phyloP scores from a whole-genome alignment of 441 rosid species.

The Kokia cookei region DNA sequence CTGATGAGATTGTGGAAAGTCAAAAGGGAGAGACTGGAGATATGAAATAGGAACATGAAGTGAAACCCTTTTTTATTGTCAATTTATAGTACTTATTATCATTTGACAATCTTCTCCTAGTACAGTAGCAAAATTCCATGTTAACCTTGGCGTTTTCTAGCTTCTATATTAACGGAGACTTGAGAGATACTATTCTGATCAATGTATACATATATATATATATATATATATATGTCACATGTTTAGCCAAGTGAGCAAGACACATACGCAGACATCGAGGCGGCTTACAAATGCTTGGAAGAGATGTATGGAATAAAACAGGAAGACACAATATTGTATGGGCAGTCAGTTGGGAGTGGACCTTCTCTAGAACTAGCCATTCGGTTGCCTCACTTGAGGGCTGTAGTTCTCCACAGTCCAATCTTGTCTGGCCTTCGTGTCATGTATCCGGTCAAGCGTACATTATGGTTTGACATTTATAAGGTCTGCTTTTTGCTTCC shows the following conservation, averaged over 20 bases:
- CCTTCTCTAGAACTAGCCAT: constrained; percentile 48
- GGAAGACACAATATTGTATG: constrained; percentile 44
- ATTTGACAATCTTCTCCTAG: background rate
- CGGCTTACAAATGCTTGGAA: constrained; percentile 40
- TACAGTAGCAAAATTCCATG: background rate
- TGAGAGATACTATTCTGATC: background rate
- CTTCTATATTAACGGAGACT: background rate
- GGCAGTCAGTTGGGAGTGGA: constrained; percentile 58
- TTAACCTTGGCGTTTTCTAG: background rate
- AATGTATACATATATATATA: background rate
- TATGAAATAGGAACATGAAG: background rate
- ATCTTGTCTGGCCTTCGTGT: constrained; percentile 55
- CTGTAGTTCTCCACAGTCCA: constrained; percentile 52
- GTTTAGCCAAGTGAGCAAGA: constrained; percentile 49
- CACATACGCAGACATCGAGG: constrained; percentile 60
- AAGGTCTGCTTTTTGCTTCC: constrained; percentile 19
- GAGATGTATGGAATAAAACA: constrained; percentile 33
- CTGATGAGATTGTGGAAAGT: too few relatives aligned
- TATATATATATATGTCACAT: background rate
- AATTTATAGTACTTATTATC: background rate
- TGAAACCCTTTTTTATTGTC: background rate
- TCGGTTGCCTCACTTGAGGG: constrained; percentile 44
- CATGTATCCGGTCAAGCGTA: constrained; percentile 44
- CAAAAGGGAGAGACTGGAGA: too few relatives aligned
- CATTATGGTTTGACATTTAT: constrained; percentile 56